Evolutionary conservation across 108 stramenopile genomes (phyloP), one percentile per base, ranked within the genome.

Genomic region (Cyclotella choctawhatcheeana): DNA sequence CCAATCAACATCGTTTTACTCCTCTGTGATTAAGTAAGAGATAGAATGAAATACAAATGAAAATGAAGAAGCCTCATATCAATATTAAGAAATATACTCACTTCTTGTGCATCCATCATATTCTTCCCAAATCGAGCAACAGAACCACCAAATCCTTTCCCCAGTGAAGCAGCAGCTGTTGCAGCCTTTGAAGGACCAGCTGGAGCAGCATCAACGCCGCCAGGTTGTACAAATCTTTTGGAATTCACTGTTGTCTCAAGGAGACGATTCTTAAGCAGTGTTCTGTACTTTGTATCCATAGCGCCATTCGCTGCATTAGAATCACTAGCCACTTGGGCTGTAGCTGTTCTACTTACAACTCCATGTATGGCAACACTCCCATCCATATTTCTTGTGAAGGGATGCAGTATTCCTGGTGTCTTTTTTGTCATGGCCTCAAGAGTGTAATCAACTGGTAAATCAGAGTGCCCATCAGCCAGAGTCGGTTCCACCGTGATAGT

Each of bases 381-480:
- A 29, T 81, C 54, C 1, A 81, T 70, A 34, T 82, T 65, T 10
- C 93, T 76, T 0, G 86, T 85, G 58, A 92, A 94, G 4, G 93
- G 93, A 73, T 94, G 89, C 21, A 92, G 43, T 14, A 66, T 74
- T 37, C 71, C 78, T 12, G 91, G 86, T 5, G 90, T 76, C 55
- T 88, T 92, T 48, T 90, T 92, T 24, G 93, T 89, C 87, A 94
- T 87, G 71, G 90, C 91, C 70, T 90, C 85, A 22, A 94, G 70
- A 16, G 88, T 89, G 74, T 94, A 94, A n/a, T 85, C 76, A 5
- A 89, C 77, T 2, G 93, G 93, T 18, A 93, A 63, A 37, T 87
- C 84, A 31, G 78, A 60, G 48, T 78, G 71, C 22, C 74, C 47
- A 32, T 79, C 74, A 37, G 74, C 65, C 34, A 80, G 33, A 40